These are phyloP conservation scores for Calonectria hawksworthii DNA, from an alignment of 2,329 filamentous ascomycete genomes.

Conservation along the genomic window DNA sequence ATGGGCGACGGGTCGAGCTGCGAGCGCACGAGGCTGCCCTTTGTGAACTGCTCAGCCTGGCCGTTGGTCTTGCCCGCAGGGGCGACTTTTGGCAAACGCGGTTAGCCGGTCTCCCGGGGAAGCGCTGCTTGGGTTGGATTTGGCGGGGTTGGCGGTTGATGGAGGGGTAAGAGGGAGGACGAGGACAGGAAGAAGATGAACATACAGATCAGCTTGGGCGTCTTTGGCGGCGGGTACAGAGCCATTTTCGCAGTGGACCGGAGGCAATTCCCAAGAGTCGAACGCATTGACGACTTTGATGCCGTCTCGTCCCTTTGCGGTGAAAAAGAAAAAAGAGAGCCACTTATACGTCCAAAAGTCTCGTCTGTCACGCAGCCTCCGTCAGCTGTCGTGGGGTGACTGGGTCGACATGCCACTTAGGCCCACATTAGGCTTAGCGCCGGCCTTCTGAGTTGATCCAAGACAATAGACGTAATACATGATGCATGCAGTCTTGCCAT, in stretches of 20 bases:
- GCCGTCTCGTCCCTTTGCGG: not conserved
- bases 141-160: not conserved
- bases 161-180: conserved; percentile 17
- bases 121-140: not conserved
- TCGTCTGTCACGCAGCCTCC: conserved; percentile 3
- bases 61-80: conserved; percentile 71
- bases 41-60: conserved; percentile 83
- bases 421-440: conserved; percentile 17
- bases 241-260: conserved; percentile 57
- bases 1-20: conserved; percentile 79
- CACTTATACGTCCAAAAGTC: conserved; percentile 24
- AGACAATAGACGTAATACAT: too few species aligned
- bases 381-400: conserved; percentile 32
- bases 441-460: not conserved
- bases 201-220: conserved; percentile 64
- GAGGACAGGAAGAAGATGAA: not conserved
- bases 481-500: too few species aligned
- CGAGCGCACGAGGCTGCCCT: conserved; percentile 69
- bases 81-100: conserved; percentile 62
- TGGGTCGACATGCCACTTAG: conserved; percentile 14
- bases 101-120: not conserved
- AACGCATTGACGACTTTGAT: conserved; percentile 41
- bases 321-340: conserved; percentile 1
- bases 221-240: conserved; percentile 56
- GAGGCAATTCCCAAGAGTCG: conserved; percentile 30